Evolutionary conservation across 345 rosid species (phyloP), one percentile per base, ranked within the genome.

Genomic region (Noccaea caerulescens): DNA sequence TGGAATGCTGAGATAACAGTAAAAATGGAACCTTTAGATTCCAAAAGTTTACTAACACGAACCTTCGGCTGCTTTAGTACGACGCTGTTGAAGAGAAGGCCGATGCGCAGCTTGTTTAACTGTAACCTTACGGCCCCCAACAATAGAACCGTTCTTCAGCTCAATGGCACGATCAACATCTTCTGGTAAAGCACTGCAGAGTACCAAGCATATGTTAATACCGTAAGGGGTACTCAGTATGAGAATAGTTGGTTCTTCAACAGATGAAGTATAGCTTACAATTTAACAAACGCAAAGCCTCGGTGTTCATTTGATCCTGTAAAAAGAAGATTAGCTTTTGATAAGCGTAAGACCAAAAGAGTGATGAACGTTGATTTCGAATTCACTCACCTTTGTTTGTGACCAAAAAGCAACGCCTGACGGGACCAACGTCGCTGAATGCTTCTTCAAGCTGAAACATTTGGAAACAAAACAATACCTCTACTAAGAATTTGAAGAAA

Each of bases 401-500:
- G 54, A 88, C 96, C 84, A 91, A 73, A 79, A 94, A 91, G 86
- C 95, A 89, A 37, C 87, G 85, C 86, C 99, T 79, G 72, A 94
- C 82, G 11, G 99, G 99, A 63, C 96, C 99, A 7, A 94, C 96
- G 60, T 89, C 95, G 60, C 98, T 83, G 37, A 91, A 89, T 10
- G 89, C 46, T 76, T 89, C 98, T 76, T 89, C 98, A 12, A 94
- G 99, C 98, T 94, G 79, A 68, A 47, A 64, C 41, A 62, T 34
- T 33, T 41, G 5, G 64, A n/a, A 27, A 27, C 14, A 46, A 52
- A 23, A 8, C 54, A 71, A 6, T 12, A 14, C 10, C 9, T 20
- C 11, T 20, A 58, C 14, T 20, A 13, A 56, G 4, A 33, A n/a
- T 4, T 32, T n/a, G 32, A 23, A 50, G 32, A 9, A 10, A 4